Evolutionary conservation across 805 yeast genomes (phyloP), one percentile per base, ranked within the genome.

Genomic region (Starmerella etchellsii): DNA sequence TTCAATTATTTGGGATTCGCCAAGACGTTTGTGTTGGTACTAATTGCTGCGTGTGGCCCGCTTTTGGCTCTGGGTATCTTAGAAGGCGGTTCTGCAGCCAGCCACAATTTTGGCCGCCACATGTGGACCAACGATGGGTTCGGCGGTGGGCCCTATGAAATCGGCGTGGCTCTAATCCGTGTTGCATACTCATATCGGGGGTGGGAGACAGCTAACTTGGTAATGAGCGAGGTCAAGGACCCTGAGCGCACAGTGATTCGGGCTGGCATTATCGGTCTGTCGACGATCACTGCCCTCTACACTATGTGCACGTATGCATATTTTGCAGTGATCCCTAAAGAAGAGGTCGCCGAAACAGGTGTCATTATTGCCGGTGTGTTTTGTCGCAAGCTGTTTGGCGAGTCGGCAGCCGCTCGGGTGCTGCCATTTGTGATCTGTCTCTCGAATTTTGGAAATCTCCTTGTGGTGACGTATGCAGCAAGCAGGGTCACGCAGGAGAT

Each of bases 161-260:
- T 69, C 6, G 66, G 80, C 1, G 74, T 74, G 28, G 80, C 77
- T 0, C 53, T 76, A 26, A 54, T 76, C 28, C 71, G 77, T 37
- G 69, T 76, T 20, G 71, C 76, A 13, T 76, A 74, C 52, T 73
- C 81, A 0, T 76, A 74, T 57, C 70, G 75, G 44, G 82, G 82
- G 4, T 76, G 81, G 81, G 81, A 76, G 48, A 76, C 76, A 48
- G 77, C 76, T 32, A 76, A 76, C 52, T 70, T 73, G 48, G 82
- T 76, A 1, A 58, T 76, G 38, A 68, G 69, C 44, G 81, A 76
- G 49, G 67, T 76, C 32, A 63, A 64, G 15, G 65, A 74, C 47
- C 82, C 82, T 0, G 65, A 66, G 32, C 64, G 67, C 25, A 75
- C 78, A 0, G 62, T 75, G 40, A 67, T 70, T n/a, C 59, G 71